These are phyloP conservation scores for Lipomyces lipofer DNA, from an alignment of 805 yeast species.

Conservation along the genomic window DNA sequence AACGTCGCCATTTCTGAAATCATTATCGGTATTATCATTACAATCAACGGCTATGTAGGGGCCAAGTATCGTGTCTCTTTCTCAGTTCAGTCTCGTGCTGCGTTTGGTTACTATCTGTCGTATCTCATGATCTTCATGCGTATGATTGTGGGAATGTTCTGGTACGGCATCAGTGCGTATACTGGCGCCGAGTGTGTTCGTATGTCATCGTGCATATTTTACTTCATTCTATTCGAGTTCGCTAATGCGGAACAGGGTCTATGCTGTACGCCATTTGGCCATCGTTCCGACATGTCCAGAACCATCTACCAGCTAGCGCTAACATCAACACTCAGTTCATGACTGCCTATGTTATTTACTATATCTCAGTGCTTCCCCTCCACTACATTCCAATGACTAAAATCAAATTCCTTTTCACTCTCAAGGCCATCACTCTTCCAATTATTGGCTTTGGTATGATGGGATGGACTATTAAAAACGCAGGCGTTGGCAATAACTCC, in stretches of 20 bases:
- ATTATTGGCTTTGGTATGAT: conserved; percentile 24
- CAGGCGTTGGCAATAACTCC: conserved; percentile 24
- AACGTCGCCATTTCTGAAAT: conserved; percentile 46
- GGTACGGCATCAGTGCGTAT: conserved; percentile 50
- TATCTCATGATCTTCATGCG: conserved; percentile 48
- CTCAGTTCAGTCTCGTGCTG: conserved; percentile 47
- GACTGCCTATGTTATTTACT: conserved; percentile 28
- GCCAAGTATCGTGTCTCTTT: conserved; percentile 53
- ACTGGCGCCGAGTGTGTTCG: conserved; percentile 49
- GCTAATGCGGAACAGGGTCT: conserved; percentile 31
- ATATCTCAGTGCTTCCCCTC: conserved; percentile 17
- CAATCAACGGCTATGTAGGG: conserved; percentile 51
- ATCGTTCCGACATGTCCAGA: conserved; percentile 43
- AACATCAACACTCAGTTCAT: conserved; percentile 36
- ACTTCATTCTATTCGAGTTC: not conserved
- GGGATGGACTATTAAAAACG: conserved; percentile 24
- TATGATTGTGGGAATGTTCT: conserved; percentile 48
- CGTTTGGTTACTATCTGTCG: conserved; percentile 52
- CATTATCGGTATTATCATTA: conserved; percentile 45
- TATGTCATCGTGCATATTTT: too few species aligned
- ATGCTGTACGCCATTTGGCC: conserved; percentile 45
- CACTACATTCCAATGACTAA: conserved; percentile 24
- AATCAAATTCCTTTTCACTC: conserved; percentile 18
- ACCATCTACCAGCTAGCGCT: conserved; percentile 45
- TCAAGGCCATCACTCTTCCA: conserved; percentile 24